Base-by-base conservation (phyloP, 495 filamentous ascomycete species). In the Penicillium malachiteum region DNA sequence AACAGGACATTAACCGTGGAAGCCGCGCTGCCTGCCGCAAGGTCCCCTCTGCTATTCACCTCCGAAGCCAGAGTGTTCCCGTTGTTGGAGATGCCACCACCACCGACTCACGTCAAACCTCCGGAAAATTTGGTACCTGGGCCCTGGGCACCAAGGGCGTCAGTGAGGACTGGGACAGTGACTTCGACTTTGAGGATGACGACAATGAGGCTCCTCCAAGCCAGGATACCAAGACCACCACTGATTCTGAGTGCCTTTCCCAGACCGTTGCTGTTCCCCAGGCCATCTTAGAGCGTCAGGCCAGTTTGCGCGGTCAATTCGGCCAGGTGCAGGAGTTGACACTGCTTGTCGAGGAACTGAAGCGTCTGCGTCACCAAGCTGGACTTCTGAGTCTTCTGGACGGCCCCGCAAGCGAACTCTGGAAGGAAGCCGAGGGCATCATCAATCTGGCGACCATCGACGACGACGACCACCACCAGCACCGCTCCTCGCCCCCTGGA, bases 61-160 rank as follows among this genome's bases (percentile, higher is more conserved):
- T 96, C 43, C 86, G 94, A 45, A 97, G 94, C 64, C 92, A 96
- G 64, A 98, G 94, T 69, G 92, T 98, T n/a, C 94, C 94, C 0
- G 82, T 94, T 13, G 85, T 89, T 3, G 84, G 84, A 38, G 91
- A 94, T 14, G 56, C 71, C 55, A 71, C 74, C 5, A 71, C 60
- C 31, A 78, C 75, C 59, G 84, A 86, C 12, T 81, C 72, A 67
- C 73, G 71, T 67, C 79, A 78, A 81, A 76, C 70, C 74, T 83
- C 84, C 16, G 84, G 87, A 18, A 96, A 95, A 60, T 94, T 92
- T 62, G 90, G 91, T 42, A 92, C 91, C 1, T 96, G 91, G 91
- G 89, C 89, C 2, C 69, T 93, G 45, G 88, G 91, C 7, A 87
- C 84, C 55, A 96, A 96, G 65, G 90, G 82, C 14, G 85, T 82